Conservation (phyloP, 139 green algal species). For the Chlorella sp. region DNA sequence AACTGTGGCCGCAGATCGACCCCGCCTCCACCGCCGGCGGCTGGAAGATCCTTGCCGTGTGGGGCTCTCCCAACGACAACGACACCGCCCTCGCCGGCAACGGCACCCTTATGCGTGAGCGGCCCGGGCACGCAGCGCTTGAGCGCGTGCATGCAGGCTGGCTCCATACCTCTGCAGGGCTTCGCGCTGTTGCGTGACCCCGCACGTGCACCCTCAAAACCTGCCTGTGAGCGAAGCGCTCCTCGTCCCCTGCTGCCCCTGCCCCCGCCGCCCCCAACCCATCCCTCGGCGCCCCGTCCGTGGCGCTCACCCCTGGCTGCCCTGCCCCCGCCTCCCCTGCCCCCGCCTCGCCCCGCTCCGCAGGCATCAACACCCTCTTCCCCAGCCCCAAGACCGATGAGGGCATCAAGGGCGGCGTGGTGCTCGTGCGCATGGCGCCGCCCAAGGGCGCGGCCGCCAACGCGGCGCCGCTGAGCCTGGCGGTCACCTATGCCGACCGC, state of each 20-base stretch:
- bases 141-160: not conserved
- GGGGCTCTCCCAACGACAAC: conserved; percentile 33
- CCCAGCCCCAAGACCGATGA: conserved; percentile 37
- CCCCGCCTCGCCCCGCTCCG: too few relatives aligned
- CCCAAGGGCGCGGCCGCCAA: not conserved
- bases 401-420: conserved; percentile 42
- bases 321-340: too few relatives aligned
- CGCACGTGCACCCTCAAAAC: too few relatives aligned
- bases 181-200: too few relatives aligned
- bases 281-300: not conserved
- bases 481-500: conserved; percentile 26
- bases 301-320: not conserved
- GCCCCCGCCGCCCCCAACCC: too few relatives aligned
- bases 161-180: too few relatives aligned
- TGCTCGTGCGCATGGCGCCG: conserved; percentile 32
- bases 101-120: conserved; percentile 11
- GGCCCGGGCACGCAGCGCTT: not conserved
- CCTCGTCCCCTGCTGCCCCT: not conserved
- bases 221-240: not conserved
- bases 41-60: conserved; percentile 34
- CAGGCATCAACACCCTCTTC: conserved; percentile 42
- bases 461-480: conserved; percentile 24
- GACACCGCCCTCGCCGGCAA: conserved; percentile 11
- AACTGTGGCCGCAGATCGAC: too few relatives aligned
- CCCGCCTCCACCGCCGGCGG: not conserved